phyloP scores from a whole-genome alignment of 495 filamentous ascomycete genomes.

The Cairneyella variabilis region DNA sequence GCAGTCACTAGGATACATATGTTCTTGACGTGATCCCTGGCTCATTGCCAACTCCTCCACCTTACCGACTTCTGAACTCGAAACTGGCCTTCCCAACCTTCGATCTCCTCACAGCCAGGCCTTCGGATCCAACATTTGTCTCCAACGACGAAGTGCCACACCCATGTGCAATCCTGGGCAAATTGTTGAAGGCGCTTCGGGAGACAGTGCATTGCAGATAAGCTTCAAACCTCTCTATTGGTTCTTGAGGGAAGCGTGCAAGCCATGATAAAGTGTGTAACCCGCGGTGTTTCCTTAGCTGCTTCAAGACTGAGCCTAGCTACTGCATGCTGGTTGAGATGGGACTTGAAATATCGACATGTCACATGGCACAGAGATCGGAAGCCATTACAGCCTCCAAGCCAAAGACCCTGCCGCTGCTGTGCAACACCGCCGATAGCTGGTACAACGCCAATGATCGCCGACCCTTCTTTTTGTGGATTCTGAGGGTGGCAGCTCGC shows the following conservation, averaged over 20 bases:
- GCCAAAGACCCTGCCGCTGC: conserved; percentile 14
- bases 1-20: no score
- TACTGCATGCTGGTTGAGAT: background rate
- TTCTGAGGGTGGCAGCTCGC: background rate
- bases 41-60: background rate
- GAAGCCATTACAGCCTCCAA: conserved; percentile 8
- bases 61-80: background rate
- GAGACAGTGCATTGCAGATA: no score
- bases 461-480: background rate
- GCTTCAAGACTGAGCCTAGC: background rate
- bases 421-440: conserved; percentile 3
- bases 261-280: conserved; percentile 6
- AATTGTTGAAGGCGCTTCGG: no score
- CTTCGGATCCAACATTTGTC: background rate
- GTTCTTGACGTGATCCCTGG: no score
- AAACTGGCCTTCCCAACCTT: no score
- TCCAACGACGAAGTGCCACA: background rate
- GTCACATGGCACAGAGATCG: conserved; percentile 21
- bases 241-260: no score
- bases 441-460: background rate
- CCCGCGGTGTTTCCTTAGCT: background rate
- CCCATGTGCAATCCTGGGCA: background rate
- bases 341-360: background rate
- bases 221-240: no score
- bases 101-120: no score